Conservation (phyloP, 1,284 basidiomycete species). For the Chalciporus piperatoides region DNA sequence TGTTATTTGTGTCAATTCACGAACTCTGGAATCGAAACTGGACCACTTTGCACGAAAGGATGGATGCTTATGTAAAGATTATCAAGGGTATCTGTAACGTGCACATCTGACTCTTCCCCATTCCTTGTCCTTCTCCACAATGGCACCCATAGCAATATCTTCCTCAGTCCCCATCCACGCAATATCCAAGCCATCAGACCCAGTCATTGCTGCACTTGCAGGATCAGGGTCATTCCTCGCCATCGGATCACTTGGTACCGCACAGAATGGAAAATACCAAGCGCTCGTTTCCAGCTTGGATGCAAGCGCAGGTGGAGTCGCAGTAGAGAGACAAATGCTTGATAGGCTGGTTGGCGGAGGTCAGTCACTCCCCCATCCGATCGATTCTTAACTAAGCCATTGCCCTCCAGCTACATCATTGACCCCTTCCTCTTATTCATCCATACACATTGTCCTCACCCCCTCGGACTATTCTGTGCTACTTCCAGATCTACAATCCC, state of each 20-base stretch:
- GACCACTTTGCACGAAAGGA: too few relatives aligned
- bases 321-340: slow-evolving; percentile 69
- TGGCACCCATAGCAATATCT: slow-evolving; percentile 62
- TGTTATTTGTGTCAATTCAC: background rate
- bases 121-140: slow-evolving; percentile 25
- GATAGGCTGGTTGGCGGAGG: slow-evolving; percentile 75
- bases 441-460: slow-evolving; percentile 62
- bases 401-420: slow-evolving; percentile 52
- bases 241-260: slow-evolving; percentile 71
- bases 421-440: slow-evolving; percentile 52
- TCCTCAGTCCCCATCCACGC: slow-evolving; percentile 16
- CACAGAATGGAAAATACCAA: slow-evolving; percentile 74
- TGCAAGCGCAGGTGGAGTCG: slow-evolving; percentile 34
- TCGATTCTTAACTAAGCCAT: slow-evolving; percentile 13
- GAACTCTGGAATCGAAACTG: background rate
- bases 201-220: slow-evolving; percentile 25
- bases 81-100: slow-evolving; percentile 6
- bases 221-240: slow-evolving; percentile 53
- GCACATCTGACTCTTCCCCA: background rate
- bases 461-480: slow-evolving; percentile 58
- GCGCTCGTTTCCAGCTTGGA: slow-evolving; percentile 57
- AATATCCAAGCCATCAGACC: slow-evolving; percentile 9
- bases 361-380: slow-evolving; percentile 29
- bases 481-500: slow-evolving; percentile 45
- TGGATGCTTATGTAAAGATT: slow-evolving; percentile 29